Base-by-base conservation (phyloP, 1,139 yeast genomes). In the Suhomyces chickasaworum region DNA sequence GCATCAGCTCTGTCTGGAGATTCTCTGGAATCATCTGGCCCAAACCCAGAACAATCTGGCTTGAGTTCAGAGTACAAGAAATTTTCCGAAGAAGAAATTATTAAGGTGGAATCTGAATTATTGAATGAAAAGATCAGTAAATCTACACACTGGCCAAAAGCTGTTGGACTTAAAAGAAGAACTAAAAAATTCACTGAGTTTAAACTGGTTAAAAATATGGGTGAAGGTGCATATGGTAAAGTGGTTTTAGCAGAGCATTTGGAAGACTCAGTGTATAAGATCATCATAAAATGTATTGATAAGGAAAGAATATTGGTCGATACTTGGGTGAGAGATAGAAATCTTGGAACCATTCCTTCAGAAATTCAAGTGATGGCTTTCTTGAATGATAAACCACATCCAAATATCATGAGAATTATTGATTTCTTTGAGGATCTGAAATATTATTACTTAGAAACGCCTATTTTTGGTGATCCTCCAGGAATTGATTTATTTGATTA, bases 181-280 rank as follows among this genome's bases (percentile, higher is more conserved):
- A 79, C 79, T 27, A 89, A 89, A 62, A 81, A 81, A 52, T 78
- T 89, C 53, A 63, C 77, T 0, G 96, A 90, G 61, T 93, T 89
- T 58, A 68, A 70, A 3, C 78, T 88, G 1, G 47, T 89, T 38
- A 86, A 87, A 60, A 82, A 84, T 52, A 81, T 93, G 83, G 99
- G 99, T 1, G 95, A 88, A 63, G 99, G 99, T 37, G 97, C 98
- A 0, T 93, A 91, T 60, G 98, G 98, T 13, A 88, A 89, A 59
- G 99, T 93, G 18, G 84, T 86, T 17, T 73, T 90, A 30, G 96
- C 90, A 8, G 80, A 79, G 59, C 88, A 86, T 58, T 80, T 78
- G 39, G 73, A 76, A 20, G 90, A 84, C 52, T 77, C 80, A 0
- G 66, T 68, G 9, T 85, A 88, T 60, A 80, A 77, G 50, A 84